Conservation (phyloP, 768 basidiomycete genomes). For the Mrakia frigida region DNA sequence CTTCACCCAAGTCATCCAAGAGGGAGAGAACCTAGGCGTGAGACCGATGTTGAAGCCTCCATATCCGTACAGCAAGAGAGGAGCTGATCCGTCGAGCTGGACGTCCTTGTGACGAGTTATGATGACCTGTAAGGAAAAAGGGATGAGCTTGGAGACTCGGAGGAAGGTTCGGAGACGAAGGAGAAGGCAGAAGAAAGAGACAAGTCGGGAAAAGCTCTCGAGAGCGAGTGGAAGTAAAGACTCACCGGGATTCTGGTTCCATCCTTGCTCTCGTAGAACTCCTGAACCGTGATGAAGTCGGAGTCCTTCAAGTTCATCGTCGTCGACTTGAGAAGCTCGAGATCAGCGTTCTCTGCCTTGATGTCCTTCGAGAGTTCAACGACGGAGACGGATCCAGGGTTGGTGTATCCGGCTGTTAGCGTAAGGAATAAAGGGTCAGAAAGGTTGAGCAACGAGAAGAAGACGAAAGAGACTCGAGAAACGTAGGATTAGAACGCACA, state of each 20-base stretch:
- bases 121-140: constrained; percentile 54
- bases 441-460: too few relatives aligned
- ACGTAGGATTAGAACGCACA: neutral
- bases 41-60: constrained; percentile 56
- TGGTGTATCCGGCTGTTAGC: constrained; percentile 56
- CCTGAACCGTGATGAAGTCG: constrained; percentile 63
- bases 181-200: too few relatives aligned
- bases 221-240: neutral
- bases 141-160: neutral
- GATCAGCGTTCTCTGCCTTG: constrained; percentile 45
- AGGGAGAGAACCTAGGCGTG: constrained; percentile 5
- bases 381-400: constrained; percentile 60
- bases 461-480: too few relatives aligned
- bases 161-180: too few relatives aligned
- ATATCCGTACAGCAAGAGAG: constrained; percentile 69
- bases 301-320: constrained; percentile 59
- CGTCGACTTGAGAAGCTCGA: constrained; percentile 58
- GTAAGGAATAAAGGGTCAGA: neutral
- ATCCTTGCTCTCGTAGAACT: constrained; percentile 75
- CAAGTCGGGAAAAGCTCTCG: too few relatives aligned
- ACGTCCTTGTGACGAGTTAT: constrained; percentile 70
- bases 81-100: constrained; percentile 65
- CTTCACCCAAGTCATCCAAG: constrained; percentile 67
- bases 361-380: constrained; percentile 53
- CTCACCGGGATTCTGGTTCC: constrained; percentile 61